phyloP scores from a whole-genome alignment of 2,329 filamentous ascomycete species.

The Leptographium galeiforme region DNA sequence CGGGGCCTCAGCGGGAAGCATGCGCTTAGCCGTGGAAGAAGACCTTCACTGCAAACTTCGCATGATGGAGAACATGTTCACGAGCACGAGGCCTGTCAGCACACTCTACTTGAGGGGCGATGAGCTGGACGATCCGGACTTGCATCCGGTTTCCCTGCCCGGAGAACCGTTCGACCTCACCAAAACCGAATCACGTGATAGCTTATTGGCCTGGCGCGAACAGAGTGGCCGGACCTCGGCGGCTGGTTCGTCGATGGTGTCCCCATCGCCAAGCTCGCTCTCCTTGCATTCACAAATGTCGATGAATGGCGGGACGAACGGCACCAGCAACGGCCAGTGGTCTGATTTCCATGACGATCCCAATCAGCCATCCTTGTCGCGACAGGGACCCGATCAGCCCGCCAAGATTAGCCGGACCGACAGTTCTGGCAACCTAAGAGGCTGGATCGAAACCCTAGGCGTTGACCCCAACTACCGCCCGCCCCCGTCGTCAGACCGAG shows the following conservation, averaged over 20 bases:
- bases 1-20: background rate
- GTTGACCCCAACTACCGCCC: conserved; percentile 80
- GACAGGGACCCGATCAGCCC: conserved; percentile 37
- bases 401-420: conserved; percentile 40
- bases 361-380: conserved; percentile 25
- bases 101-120: conserved; percentile 66
- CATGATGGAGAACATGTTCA: conserved; percentile 77
- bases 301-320: conserved; percentile 28
- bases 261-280: conserved; percentile 51
- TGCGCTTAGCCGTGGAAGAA: conserved; percentile 48
- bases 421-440: conserved; percentile 52
- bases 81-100: conserved; percentile 66
- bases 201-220: conserved; percentile 31
- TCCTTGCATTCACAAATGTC: conserved; percentile 47
- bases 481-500: conserved; percentile 46
- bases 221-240: conserved; percentile 44
- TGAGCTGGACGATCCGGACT: conserved; percentile 66
- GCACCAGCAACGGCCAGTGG: conserved; percentile 3
- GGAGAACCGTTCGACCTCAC: conserved; percentile 52
- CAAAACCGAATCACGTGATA: conserved; percentile 35
- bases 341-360: conserved; percentile 7
- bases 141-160: conserved; percentile 60
- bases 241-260: conserved; percentile 47
- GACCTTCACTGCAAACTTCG: conserved; percentile 69
- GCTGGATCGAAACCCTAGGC: conserved; percentile 83